Evolutionary conservation across 139 green algal genomes (phyloP).

Genomic region (Tetradesmus obliquus): DNA sequence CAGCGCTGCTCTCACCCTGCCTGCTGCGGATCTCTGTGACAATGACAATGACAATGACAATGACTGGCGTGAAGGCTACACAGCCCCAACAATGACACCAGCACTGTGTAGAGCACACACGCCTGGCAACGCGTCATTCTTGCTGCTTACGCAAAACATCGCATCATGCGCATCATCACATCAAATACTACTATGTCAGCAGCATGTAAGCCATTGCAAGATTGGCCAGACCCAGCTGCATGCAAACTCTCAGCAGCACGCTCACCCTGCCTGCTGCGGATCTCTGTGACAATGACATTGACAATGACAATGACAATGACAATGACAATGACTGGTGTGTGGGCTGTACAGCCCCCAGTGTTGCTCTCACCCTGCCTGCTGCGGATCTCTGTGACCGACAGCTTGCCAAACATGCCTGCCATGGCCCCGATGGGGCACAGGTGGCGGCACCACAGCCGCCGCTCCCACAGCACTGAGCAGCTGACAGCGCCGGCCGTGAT

Average conservation of each 20-base stretch:
- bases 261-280: constrained; percentile 72
- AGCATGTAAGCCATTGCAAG: no score
- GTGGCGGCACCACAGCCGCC: constrained; percentile 79
- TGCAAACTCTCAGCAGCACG: constrained; percentile 22
- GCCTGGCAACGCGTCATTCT: constrained; percentile 68
- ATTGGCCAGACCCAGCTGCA: no score
- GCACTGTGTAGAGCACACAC: constrained; percentile 73
- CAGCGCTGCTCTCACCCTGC: constrained; percentile 60
- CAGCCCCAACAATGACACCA: constrained; percentile 43
- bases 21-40: constrained; percentile 78
- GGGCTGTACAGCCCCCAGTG: constrained; percentile 51
- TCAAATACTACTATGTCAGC: no score
- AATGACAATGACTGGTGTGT: neutral
- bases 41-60: constrained; percentile 76
- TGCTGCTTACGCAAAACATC: no score
- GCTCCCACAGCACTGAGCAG: constrained; percentile 76
- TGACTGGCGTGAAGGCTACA: neutral
- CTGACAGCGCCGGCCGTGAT: constrained; percentile 83
- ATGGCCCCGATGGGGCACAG: constrained; percentile 87
- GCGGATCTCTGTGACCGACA: constrained; percentile 82
- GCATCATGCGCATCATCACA: no score
- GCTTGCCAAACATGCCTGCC: constrained; percentile 89
- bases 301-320: constrained; percentile 58
- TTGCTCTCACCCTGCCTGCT: constrained; percentile 72
- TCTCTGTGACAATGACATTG: constrained; percentile 83